These are phyloP conservation scores for Selenicereus undatus DNA, from an alignment of 148 eudicot genomes.

Conservation along the genomic window DNA sequence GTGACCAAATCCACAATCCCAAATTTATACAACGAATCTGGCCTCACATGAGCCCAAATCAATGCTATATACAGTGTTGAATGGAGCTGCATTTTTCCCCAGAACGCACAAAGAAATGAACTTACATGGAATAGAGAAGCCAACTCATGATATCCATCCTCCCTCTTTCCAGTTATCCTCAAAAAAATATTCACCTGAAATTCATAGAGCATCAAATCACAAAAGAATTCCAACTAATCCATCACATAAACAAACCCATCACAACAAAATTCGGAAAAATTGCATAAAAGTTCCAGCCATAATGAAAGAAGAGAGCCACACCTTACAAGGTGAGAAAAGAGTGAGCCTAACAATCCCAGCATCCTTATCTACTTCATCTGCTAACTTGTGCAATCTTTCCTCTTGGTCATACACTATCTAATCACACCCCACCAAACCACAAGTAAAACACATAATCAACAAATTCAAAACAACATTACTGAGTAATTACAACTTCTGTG, in stretches of 20 bases:
- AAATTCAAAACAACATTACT: background rate
- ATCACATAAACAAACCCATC: constrained; percentile 1
- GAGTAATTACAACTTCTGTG: background rate
- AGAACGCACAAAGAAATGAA: constrained; percentile 11
- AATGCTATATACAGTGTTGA: background rate
- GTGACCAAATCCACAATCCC: background rate
- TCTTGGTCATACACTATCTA: constrained; percentile 83
- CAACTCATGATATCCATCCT: constrained; percentile 96
- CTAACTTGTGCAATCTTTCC: constrained; percentile 60
- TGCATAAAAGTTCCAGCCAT: background rate
- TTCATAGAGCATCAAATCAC: constrained; percentile 14
- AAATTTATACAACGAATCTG: background rate
- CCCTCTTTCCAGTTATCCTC: constrained; percentile 89
- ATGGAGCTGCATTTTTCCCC: background rate
- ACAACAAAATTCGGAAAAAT: background rate
- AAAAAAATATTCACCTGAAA: constrained; percentile 88
- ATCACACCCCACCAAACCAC: constrained; percentile 16
- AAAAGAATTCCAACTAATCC: background rate
- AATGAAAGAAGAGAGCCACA: constrained; percentile 21
- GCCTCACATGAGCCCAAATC: background rate
- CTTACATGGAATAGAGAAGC: constrained; percentile 97
- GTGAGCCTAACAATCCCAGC: constrained; percentile 81
- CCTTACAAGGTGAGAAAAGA: constrained; percentile 99
- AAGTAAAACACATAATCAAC: background rate
- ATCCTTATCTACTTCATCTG: constrained; percentile 78